Base-by-base conservation (phyloP, 1,139 yeast genomes). In the Suhomyces coccinellae region DNA sequence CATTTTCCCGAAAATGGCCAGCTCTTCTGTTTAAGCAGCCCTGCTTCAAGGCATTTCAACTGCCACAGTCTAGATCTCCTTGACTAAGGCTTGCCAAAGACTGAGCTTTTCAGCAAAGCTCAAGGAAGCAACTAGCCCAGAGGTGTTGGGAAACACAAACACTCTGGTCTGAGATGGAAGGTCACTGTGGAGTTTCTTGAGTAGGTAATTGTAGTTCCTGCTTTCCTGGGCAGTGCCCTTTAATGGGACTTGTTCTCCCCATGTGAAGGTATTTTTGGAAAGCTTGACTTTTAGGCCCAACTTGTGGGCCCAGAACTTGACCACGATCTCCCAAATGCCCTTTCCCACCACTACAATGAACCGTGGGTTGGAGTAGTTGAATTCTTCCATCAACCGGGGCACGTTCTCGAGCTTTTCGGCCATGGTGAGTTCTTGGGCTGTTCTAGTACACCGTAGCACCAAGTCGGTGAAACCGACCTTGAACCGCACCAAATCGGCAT, bases 301-400 rank as follows among this genome's bases (percentile, higher is more conserved):
- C 34, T 45, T 45, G 10, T 36, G 33, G 16, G 46, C 41, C 33
- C 53, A 36, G 35, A 44, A 57, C 44, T 51, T 52, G 45, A 77
- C 71, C 1, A 85, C 63, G 2, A 75, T 64, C 47, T 84, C 89
- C 89, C 90, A 86, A n/a, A 86, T 83, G 0, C 91, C 91, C 52
- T 85, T 85, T 0, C 95, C 95, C 3, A 86, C 77, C 28, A 86
- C 63, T 29, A 85, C 83, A 0, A 85, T 66, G 36, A 69, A 67
- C 31, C 62, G 54, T 0, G 85, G 80, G 2, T 58, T 46, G 33
- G 69, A 52, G 1, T 40, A 40, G 2, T 58, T 58, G 40, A 87
- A 67, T 47, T 79, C 82, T 0, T 54, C 52, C 14, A 83, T 62
- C 26, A 87, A 63, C 33, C 78, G 55, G 0, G 83, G 82, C 0